phyloP scores from a whole-genome alignment of 179 eudicot species.

The Drosera spatulata region DNA sequence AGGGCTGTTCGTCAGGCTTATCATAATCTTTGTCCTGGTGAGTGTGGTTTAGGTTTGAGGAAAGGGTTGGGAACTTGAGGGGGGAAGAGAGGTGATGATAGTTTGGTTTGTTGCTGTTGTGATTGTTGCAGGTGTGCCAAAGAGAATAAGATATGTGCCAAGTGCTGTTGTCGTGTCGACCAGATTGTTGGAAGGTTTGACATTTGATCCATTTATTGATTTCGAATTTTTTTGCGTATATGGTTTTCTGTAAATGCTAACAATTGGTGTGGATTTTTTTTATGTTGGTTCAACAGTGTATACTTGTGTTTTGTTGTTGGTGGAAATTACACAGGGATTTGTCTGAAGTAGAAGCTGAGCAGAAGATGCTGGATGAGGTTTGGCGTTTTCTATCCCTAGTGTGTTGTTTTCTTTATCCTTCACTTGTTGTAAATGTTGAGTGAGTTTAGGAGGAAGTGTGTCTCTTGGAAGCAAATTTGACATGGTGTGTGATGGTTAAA shows the following conservation, averaged over 20 bases:
- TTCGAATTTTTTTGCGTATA: background rate
- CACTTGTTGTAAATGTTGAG: background rate
- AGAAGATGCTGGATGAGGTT: constrained; percentile 78
- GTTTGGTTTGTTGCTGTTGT: background rate
- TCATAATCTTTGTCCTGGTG: constrained; percentile 70
- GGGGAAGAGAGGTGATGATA: background rate
- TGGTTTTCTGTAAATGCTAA: background rate
- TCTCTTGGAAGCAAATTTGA: background rate
- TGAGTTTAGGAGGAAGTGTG: background rate
- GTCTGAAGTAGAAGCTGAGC: constrained; percentile 71
- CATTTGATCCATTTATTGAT: background rate
- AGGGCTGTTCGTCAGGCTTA: constrained; percentile 90
- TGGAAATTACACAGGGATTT: constrained; percentile 30
- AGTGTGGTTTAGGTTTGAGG: constrained; percentile 8
- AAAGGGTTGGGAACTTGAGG: background rate
- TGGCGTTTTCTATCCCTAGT: background rate
- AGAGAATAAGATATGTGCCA: constrained; percentile 86
- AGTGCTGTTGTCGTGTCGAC: constrained; percentile 57
- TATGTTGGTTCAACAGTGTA: background rate
- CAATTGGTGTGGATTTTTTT: background rate
- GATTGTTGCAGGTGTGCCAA: constrained; percentile 65
- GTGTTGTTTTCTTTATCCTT: background rate
- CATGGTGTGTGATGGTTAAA: background rate
- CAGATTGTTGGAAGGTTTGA: constrained; percentile 73
- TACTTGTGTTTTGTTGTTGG: background rate